Evolutionary conservation across 73 alveolate species (phyloP), one percentile per base, ranked within the genome.

Genomic region (Paraurostyla sp.): DNA sequence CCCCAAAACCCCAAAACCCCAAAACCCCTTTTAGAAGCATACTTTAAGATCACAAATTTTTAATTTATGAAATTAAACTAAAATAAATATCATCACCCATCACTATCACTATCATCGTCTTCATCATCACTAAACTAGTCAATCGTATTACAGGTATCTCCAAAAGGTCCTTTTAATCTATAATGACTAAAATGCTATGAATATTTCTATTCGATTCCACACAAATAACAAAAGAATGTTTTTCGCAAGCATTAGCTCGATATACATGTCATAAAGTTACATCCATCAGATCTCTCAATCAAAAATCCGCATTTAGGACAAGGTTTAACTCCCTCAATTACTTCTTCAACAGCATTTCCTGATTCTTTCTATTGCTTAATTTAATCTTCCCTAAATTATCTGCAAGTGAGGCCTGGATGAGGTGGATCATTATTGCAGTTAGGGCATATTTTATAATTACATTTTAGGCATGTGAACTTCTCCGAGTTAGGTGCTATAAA

Each of bases 221-320:
- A 88, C 3, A 83, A 36, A 52, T 88, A 82, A 71, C 94, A 88
- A 43, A 88, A 80, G 56, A 20, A 50, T 4, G 80, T 83, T 49
- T 80, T 38, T 33, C 92, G 57, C 68, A 49, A 20, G 57, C 94
- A 88, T 58, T 50, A 51, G 1, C 48, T 11, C 7, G 92, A 82
- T 18, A 35, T 36, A 71, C 94, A 88, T 0, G 69, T 32, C 65
- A 88, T 48, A 62, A 83, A 88, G 46, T 88, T 80, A 56, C 94
- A 88, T 0, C 94, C 94, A 32, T 88, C 88, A 6, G 62, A n/a
- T 36, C 88, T 88, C 62, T 88, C 94, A 27, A 80, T 85, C n/a
- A 88, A 86, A n/a, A 88, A 48, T 16, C 92, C 92, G 42, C 94
- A 88, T 36, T 52, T 59, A 0, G 94, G 94, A 32, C 94, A 88